Base-by-base conservation (phyloP, 208 protist species). In the Balamuthia mandrillaris region DNA sequence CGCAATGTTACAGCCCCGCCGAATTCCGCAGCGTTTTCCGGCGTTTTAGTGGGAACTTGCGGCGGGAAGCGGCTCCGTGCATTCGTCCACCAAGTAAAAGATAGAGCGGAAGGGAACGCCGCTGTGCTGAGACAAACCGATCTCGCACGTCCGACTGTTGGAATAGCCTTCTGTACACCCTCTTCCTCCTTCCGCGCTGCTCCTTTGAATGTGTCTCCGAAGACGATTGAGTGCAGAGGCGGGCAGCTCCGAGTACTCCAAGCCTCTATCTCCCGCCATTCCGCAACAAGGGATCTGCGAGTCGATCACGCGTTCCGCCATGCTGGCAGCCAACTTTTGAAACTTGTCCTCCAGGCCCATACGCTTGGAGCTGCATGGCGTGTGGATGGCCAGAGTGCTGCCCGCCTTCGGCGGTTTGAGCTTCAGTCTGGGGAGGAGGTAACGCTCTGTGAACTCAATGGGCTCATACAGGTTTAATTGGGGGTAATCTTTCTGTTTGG, bases 101-200 rank as follows among this genome's bases (percentile, higher is more conserved):
- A 81, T 39, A 16, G 72, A 81, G 33, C 52, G 47, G 52, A 65
- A 81, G 16, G 72, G 52, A 31, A 81, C 42, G 31, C 72, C 72
- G 4, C 44, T 6, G 16, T 81, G 72, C 31, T 65, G 33, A 29
- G 51, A 65, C 3, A 81, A 45, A 5, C 44, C 72, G 7, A 81
- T 16, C 52, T 81, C 72, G 31, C 72, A 81, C 35, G 72, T 81
- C n/a, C 72, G 47, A 29, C 72, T 81, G 47, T 58, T 65, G 72
- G n/a, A n/a, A n/a, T n/a, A n/a, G n/a, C n/a, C n/a, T n/a, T n/a
- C n/a, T n/a, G n/a, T n/a, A n/a, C n/a, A n/a, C n/a, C n/a, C n/a
- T n/a, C n/a, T n/a, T n/a, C n/a, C n/a, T n/a, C n/a, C n/a, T n/a
- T n/a, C n/a, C n/a, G n/a, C n/a, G n/a, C n/a, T n/a, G n/a, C n/a